Evolutionary conservation across 805 yeast genomes (phyloP).

Genomic region (Candida oleophila): DNA sequence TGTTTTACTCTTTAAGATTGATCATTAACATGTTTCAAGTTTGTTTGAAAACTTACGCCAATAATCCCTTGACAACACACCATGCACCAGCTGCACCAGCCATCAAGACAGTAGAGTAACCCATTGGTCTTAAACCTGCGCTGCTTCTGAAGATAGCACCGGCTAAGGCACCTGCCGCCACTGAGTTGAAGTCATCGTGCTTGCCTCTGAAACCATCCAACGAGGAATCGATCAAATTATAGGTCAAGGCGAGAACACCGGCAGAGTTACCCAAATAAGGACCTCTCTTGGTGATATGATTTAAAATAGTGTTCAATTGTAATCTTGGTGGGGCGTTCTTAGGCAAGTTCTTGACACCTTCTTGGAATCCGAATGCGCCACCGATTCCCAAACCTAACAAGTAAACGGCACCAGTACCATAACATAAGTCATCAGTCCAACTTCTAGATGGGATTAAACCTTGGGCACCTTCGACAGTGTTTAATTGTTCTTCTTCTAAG

Average conservation of each 20-base stretch:
- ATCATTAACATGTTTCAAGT: not conserved
- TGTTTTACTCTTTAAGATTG: not conserved
- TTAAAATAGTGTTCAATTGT: conserved; percentile 84
- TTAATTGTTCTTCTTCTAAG: conserved; percentile 75
- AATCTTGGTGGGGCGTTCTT: conserved; percentile 74
- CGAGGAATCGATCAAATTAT: conserved; percentile 78
- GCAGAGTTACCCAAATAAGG: conserved; percentile 95
- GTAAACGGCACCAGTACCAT: conserved; percentile 95
- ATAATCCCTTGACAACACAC: conserved; percentile 72
- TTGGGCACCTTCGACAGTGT: conserved; percentile 80
- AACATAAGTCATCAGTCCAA: conserved; percentile 96
- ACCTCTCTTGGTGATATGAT: conserved; percentile 92
- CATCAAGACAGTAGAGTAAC: conserved; percentile 77
- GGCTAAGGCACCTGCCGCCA: conserved; percentile 85
- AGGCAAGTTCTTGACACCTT: conserved; percentile 80
- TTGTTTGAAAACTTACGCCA: conserved; percentile 6
- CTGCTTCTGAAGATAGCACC: conserved; percentile 90
- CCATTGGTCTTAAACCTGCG: conserved; percentile 85
- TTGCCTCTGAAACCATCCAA: conserved; percentile 81
- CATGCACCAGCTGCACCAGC: conserved; percentile 91
- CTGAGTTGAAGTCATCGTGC: conserved; percentile 82
- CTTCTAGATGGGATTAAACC: conserved; percentile 95
- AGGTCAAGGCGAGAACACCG: conserved; percentile 87
- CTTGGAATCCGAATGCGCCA: conserved; percentile 84
- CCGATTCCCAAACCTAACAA: conserved; percentile 84